Conservation (phyloP, 768 basidiomycete genomes). For the Rhizopogon roseolus region DNA sequence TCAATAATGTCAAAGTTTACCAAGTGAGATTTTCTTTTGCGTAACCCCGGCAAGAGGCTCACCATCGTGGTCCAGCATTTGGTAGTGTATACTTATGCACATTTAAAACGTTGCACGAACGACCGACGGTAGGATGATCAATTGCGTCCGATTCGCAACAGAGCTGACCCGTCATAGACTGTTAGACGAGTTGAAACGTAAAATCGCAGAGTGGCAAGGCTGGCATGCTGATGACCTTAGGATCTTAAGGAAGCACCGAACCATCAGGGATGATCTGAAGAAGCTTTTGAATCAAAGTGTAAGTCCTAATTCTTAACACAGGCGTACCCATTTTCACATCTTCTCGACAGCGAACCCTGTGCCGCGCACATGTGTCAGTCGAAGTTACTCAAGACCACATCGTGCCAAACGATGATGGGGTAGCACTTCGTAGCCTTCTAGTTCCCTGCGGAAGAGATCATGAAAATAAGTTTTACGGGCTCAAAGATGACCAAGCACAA, state of each 20-base stretch:
- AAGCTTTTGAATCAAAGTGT: neutral
- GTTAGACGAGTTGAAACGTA: constrained; percentile 1
- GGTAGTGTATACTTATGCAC: constrained; percentile 19
- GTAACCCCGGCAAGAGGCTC: neutral
- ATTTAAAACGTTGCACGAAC: constrained; percentile 12
- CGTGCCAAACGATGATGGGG: neutral
- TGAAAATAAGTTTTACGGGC: constrained; percentile 8
- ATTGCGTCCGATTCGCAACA: neutral
- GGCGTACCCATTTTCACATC: neutral
- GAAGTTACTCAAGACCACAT: neutral
- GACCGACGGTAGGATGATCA: constrained; percentile 4
- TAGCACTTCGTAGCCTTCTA: constrained; percentile 5
- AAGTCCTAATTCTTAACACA: neutral
- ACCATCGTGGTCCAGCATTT: constrained; percentile 11
- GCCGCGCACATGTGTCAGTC: neutral
- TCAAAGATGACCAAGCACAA: constrained; percentile 5
- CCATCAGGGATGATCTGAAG: neutral
- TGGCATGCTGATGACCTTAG: constrained; percentile 4
- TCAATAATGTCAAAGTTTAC: constrained; percentile 12
- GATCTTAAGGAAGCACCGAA: neutral
- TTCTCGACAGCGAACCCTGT: neutral
- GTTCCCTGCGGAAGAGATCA: constrained; percentile 13
- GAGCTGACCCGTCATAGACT: neutral
- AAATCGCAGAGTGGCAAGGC: constrained; percentile 6
- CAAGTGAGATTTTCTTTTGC: constrained; percentile 10